phyloP scores from a whole-genome alignment of 352 stramenopile genomes.

The Pythium oligandrum region DNA sequence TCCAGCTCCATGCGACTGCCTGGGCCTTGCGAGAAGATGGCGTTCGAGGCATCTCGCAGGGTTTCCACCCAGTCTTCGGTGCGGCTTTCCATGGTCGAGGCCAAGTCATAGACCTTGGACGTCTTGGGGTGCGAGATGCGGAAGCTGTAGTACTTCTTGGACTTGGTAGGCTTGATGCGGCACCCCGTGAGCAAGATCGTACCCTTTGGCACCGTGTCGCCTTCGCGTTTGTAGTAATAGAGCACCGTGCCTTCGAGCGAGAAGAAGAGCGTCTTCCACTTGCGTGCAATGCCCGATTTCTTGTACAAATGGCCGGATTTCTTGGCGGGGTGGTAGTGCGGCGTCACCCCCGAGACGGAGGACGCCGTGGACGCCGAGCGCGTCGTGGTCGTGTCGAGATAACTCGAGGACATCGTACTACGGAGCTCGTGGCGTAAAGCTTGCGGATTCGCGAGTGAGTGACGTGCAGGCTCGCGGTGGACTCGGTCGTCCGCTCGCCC shows the following conservation, averaged over 20 bases:
- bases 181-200: slow-evolving; percentile 69
- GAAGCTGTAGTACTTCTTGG: slow-evolving; percentile 77
- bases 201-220: slow-evolving; percentile 48
- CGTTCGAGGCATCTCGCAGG: slow-evolving; percentile 33
- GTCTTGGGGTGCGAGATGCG: slow-evolving; percentile 66
- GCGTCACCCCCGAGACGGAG: neutral
- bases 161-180: slow-evolving; percentile 34
- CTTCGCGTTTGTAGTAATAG: slow-evolving; percentile 73
- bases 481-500: too few relatives aligned
- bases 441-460: too few relatives aligned
- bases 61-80: slow-evolving; percentile 57
- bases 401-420: slow-evolving; percentile 5
- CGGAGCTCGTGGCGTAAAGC: too few relatives aligned
- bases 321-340: slow-evolving; percentile 23
- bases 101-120: slow-evolving; percentile 64
- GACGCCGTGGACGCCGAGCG: neutral
- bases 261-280: slow-evolving; percentile 66
- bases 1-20: slow-evolving; percentile 6
- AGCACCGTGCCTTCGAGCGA: slow-evolving; percentile 58
- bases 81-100: slow-evolving; percentile 43
- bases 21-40: slow-evolving; percentile 10
- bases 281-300: slow-evolving; percentile 44
- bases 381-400: slow-evolving; percentile 2
- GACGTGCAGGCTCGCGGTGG: too few relatives aligned
- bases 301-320: slow-evolving; percentile 70